phyloP scores from a whole-genome alignment of 2,329 filamentous ascomycete genomes.

The Hymenoscyphus linearis region DNA sequence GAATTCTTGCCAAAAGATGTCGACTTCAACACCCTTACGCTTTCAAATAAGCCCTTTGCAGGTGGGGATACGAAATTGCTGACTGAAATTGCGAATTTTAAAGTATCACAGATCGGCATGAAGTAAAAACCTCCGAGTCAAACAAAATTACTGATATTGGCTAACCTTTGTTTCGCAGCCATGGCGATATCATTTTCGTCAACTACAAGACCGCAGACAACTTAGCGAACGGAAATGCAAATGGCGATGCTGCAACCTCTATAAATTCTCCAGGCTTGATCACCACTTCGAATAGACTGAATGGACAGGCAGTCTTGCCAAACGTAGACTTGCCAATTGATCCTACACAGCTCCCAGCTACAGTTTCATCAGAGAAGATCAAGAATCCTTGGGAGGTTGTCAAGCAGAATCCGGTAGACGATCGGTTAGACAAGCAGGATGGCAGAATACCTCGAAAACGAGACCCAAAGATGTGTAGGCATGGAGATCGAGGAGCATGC shows the following conservation, averaged over 20 bases:
- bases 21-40: constrained; percentile 52
- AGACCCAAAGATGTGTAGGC: constrained; percentile 85
- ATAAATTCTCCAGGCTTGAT: constrained; percentile 15
- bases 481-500: constrained; percentile 97
- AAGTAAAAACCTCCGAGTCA: constrained; percentile 39
- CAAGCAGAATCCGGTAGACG: constrained; percentile 80
- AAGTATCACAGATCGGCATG: constrained; percentile 54
- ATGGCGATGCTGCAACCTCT: constrained; percentile 38
- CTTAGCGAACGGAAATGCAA: constrained; percentile 35
- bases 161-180: constrained; percentile 43
- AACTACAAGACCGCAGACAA: constrained; percentile 63
- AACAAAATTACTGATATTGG: not conserved
- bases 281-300: constrained; percentile 62
- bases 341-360: constrained; percentile 44
- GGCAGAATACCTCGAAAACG: constrained; percentile 78
- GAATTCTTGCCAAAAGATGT: constrained; percentile 56
- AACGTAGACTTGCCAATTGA: constrained; percentile 63
- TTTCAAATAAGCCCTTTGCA: constrained; percentile 52
- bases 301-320: constrained; percentile 67
- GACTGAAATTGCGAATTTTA: constrained; percentile 51
- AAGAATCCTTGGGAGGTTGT: constrained; percentile 93
- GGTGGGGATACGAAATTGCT: constrained; percentile 51
- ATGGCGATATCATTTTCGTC: constrained; percentile 88
- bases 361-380: constrained; percentile 54
- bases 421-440: constrained; percentile 78